Evolutionary conservation across 495 filamentous ascomycete genomes (phyloP), one percentile per base, ranked within the genome.

Genomic region (Viridothelium virens): DNA sequence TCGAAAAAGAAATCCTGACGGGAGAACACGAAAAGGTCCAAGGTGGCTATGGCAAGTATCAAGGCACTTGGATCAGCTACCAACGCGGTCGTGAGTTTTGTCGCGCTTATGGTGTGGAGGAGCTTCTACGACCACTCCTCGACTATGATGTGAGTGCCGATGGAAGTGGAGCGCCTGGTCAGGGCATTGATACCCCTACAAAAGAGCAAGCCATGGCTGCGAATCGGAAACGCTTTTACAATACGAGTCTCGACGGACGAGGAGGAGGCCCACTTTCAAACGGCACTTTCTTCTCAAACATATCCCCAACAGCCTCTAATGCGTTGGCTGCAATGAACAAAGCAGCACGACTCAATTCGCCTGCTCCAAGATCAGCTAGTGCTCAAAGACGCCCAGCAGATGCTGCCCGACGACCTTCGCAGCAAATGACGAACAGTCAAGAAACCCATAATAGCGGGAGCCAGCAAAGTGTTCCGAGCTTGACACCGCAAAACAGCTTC

Each of bases 171-270:
- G 79, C 80, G 2, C 76, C 80, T 67, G 82, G 86, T 41, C 79
- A 87, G 61, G 82, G 84, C 66, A 78, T 80, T 39, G 82, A 96
- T 65, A 98, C 94, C 3, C 94, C 94, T 0, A 98, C 94, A n/a
- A 98, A 98, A 75, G 94, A 98, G 77, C 94, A 98, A 77, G 94
- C 94, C 63, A 96, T 97, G 94, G 95, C 94, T 37, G 95, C 95
- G 14, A 91, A 96, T 74, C 81, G 94, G 66, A 97, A 98, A 74
- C 84, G 92, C 65, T 84, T 91, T 80, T 90, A 97, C 72, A 95
- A 89, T 70, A 86, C 86, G 31, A 83, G 83, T 50, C 80, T 86
- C 31, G 87, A 95, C 38, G 86, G 79, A 59, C 86, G 90, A 48
- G 75, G 78, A 25, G 84, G 85, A 69, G 87, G 85, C 41, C 80